phyloP scores from a whole-genome alignment of 345 rosid genomes.

The Capsella bursapastoris region DNA sequence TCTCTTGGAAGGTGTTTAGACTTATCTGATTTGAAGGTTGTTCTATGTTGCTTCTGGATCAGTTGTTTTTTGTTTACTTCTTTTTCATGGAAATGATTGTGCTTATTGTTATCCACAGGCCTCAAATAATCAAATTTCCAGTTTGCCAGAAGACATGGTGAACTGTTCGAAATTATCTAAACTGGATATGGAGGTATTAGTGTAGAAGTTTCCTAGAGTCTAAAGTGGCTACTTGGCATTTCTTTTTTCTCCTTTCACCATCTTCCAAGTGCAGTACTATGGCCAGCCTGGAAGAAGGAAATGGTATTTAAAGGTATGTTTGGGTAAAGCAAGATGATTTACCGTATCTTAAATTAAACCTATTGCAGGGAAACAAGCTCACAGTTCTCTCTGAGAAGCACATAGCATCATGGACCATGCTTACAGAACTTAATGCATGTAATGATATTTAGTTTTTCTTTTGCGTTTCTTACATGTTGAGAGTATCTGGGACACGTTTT shows the following conservation, averaged over 20 bases:
- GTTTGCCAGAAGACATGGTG: constrained; percentile 74
- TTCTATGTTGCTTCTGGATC: constrained; percentile 32
- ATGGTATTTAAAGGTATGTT: background rate
- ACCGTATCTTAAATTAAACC: constrained; percentile 21
- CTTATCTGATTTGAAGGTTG: constrained; percentile 87
- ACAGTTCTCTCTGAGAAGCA: constrained; percentile 56
- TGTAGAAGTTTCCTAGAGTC: background rate
- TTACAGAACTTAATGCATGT: constrained; percentile 87
- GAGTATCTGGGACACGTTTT: constrained; percentile 9
- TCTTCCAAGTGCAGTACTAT: constrained; percentile 7
- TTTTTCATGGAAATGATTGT: constrained; percentile 27
- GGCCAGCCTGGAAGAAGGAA: constrained; percentile 23
- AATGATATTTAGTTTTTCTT: constrained; percentile 41
- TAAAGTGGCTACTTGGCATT: constrained; percentile 9
- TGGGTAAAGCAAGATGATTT: constrained; percentile 21
- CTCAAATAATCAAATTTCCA: constrained; percentile 68
- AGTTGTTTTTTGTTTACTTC: constrained; percentile 7
- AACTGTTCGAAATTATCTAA: constrained; percentile 75
- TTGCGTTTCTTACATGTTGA: constrained; percentile 4
- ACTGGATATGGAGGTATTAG: constrained; percentile 79
- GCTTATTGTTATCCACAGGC: constrained; percentile 53
- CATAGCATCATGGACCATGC: constrained; percentile 74
- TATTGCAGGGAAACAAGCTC: constrained; percentile 84
- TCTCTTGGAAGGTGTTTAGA: constrained; percentile 76
- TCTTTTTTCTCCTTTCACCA: constrained; percentile 10